Conservation (phyloP, 495 filamentous ascomycete genomes). For the Aspergillus saccharolyticus region DNA sequence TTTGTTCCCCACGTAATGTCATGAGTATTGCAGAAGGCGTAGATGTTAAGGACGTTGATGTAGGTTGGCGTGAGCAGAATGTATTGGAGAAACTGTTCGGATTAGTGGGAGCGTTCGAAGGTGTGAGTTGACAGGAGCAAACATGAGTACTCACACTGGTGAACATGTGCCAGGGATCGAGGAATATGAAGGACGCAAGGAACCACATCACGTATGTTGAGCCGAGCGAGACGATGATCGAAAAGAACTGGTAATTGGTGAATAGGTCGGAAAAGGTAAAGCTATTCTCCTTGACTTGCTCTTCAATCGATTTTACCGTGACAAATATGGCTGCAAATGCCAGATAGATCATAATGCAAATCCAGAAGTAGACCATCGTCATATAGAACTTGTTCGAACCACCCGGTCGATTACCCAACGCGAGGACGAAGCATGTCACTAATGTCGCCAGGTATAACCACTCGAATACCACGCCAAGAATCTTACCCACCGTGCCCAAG, state of each 20-base stretch:
- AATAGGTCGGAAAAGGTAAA: slow-evolving; percentile 70
- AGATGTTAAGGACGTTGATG: slow-evolving; percentile 95
- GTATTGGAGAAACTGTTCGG: slow-evolving; percentile 77
- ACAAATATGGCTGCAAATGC: slow-evolving; percentile 95
- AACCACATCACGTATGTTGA: slow-evolving; percentile 96
- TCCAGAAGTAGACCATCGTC: slow-evolving; percentile 97
- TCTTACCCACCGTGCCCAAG: slow-evolving; percentile 65
- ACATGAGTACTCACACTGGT: slow-evolving; percentile 53
- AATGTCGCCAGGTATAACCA: slow-evolving; percentile 93
- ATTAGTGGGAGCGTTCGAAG: slow-evolving; percentile 11
- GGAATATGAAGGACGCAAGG: slow-evolving; percentile 85
- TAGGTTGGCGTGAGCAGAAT: slow-evolving; percentile 91
- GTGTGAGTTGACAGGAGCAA: background rate
- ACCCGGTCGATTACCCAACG: slow-evolving; percentile 93
- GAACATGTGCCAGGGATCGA: slow-evolving; percentile 99
- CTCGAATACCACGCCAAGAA: slow-evolving; percentile 86
- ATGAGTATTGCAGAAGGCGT: slow-evolving; percentile 97
- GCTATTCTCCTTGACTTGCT: slow-evolving; percentile 49
- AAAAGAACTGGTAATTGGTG: slow-evolving; percentile 85
- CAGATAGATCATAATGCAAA: slow-evolving; percentile 88
- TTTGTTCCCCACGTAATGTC: slow-evolving; percentile 98
- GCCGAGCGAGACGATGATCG: slow-evolving; percentile 81
- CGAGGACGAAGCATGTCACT: slow-evolving; percentile 90
- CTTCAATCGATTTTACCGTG: slow-evolving; percentile 77
- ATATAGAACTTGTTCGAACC: slow-evolving; percentile 92